Base-by-base conservation (phyloP, 1,139 yeast genomes). In the Nadsonia starkeyi-henricii region DNA sequence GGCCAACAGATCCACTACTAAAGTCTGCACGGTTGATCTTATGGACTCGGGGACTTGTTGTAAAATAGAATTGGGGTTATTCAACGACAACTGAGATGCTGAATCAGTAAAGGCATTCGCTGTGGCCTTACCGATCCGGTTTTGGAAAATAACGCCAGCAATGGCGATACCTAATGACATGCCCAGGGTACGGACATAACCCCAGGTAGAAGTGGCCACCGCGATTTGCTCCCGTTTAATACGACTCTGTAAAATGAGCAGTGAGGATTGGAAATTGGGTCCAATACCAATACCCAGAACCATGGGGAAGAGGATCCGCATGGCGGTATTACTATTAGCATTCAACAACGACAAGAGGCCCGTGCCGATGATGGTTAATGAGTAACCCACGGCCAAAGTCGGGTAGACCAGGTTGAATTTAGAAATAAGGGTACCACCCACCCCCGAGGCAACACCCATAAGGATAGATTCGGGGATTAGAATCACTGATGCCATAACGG, bases 121-220 rank as follows among this genome's bases (percentile, higher is more conserved):
- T 5, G 39, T 33, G 12, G 39, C 39, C 17, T 33, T 5, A 4
- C 39, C 17, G 23, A 57, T 52, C 33, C 48, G 50, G 48, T 58
- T 57, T 51, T 58, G 59, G 44, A 58, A 57, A 1, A 56, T 57
- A 12, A 57, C 61, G 8, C 61, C 61, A 3, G 56, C 59, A 43
- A 58, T 50, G 5, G 62, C 60, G 44, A 58, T 57, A 18, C 61
- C 57, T 2, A 58, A 43, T 2, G 61, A 57, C 44, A 58, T 46
- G 8, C 60, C 62, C 15, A 58, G 48, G 48, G 56, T 60, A 15
- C 60, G 48, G 9, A 57, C 47, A 45, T 55, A 58, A 17, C 55
- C 45, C 46, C 55, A 52, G 23, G 56, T 52, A 1, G 61, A 49
- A 9, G 59, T 57, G 20, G 58, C 59, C 7, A 56, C 53, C 13